Evolutionary conservation across 164 flowering plant species (phyloP).

Genomic region (Cinnamomum chago): DNA sequence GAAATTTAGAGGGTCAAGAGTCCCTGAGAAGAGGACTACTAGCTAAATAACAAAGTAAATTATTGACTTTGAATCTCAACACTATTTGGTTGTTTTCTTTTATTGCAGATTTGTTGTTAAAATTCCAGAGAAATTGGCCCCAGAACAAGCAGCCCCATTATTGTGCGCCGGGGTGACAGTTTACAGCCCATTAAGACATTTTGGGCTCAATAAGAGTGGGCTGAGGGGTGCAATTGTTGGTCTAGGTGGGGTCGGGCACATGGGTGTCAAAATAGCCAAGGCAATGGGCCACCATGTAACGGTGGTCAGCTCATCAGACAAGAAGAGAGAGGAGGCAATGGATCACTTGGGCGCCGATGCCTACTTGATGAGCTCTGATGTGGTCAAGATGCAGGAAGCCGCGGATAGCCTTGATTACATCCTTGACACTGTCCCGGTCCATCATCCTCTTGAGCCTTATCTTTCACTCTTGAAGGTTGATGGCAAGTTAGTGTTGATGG

Average conservation of each 20-base stretch:
- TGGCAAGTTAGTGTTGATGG: slow-evolving; percentile 44
- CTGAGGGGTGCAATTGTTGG: slow-evolving; percentile 44
- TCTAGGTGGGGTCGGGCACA: slow-evolving; percentile 58
- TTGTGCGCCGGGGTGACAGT: slow-evolving; percentile 59
- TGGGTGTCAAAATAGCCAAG: slow-evolving; percentile 55
- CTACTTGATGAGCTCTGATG: slow-evolving; percentile 40
- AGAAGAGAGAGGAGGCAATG: slow-evolving; percentile 45
- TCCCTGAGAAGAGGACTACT: no score
- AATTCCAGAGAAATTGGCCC: slow-evolving; percentile 40
- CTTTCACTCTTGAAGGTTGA: slow-evolving; percentile 38
- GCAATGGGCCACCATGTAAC: slow-evolving; percentile 67
- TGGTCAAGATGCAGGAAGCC: slow-evolving; percentile 33
- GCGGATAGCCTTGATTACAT: slow-evolving; percentile 44
- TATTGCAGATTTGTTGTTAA: slow-evolving; percentile 58
- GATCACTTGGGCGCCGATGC: slow-evolving; percentile 45
- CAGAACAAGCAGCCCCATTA: slow-evolving; percentile 56
- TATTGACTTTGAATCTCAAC: neutral
- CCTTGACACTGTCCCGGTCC: slow-evolving; percentile 48
- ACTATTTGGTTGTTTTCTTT: neutral
- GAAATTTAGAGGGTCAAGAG: no score
- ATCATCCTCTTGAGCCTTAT: slow-evolving; percentile 35
- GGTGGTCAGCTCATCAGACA: slow-evolving; percentile 47
- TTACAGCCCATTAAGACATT: slow-evolving; percentile 49
- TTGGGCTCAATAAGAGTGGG: slow-evolving; percentile 14
- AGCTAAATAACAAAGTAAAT: no score